Percentiles rank a stretch among this genome's conserved stretches.
Conservation (phyloP, 805 yeast species). For the Yarrowia porcina region DNA sequence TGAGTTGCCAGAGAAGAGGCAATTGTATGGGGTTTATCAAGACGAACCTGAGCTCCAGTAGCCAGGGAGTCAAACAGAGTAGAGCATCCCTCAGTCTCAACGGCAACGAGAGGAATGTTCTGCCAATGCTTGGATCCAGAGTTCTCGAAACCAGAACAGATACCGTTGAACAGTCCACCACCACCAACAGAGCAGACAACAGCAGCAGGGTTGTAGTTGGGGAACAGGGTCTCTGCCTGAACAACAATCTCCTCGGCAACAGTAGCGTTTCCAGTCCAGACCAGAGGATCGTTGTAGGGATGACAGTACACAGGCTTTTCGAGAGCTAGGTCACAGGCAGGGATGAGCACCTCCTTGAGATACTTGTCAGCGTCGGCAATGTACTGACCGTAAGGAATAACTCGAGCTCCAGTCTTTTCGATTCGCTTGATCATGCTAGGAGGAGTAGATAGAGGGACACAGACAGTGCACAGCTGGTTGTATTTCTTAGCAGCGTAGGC, state of each 20-base stretch:
- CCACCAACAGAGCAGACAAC: conserved; percentile 94
- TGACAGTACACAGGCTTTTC: conserved; percentile 80
- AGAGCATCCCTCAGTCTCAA: conserved; percentile 63
- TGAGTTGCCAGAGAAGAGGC: conserved; percentile 67
- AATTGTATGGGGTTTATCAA: conserved; percentile 48
- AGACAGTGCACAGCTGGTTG: conserved; percentile 55
- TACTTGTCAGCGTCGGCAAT: conserved; percentile 74
- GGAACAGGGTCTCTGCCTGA: conserved; percentile 47
- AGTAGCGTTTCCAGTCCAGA: conserved; percentile 95
- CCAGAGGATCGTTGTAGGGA: conserved; percentile 89
- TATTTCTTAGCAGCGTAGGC: conserved; percentile 79
- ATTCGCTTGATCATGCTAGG: conserved; percentile 48
- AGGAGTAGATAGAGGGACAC: conserved; percentile 52
- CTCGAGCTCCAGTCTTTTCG: conserved; percentile 49
- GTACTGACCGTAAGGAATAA: conserved; percentile 67
- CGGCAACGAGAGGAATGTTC: conserved; percentile 44
- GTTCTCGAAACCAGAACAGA: conserved; percentile 76
- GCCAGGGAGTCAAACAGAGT: conserved; percentile 52
- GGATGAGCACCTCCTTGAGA: conserved; percentile 70
- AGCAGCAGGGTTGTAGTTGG: conserved; percentile 56
- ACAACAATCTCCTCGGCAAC: conserved; percentile 82
- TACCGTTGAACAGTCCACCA: conserved; percentile 89
- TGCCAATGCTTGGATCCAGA: conserved; percentile 37
- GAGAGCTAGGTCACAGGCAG: conserved; percentile 43
- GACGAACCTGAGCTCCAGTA: conserved; percentile 44